Evolutionary conservation across 2,329 filamentous ascomycete species (phyloP).

Genomic region (Colletotrichum eleusines): DNA sequence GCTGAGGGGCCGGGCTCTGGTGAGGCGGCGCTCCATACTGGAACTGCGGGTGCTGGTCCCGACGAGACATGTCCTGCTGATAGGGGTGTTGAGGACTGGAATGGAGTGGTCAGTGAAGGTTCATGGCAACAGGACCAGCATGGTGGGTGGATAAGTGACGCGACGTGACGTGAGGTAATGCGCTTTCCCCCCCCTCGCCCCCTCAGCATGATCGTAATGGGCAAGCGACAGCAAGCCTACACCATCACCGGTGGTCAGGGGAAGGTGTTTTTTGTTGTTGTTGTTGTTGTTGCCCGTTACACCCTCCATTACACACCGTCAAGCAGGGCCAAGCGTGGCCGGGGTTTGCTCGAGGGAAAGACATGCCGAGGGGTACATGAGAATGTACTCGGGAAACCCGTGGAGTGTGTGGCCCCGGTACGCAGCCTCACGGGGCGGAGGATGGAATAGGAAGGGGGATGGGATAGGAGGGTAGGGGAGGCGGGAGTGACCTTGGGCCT

Average conservation of each 20-base stretch:
- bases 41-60: constrained; percentile 59
- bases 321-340: constrained; percentile 28
- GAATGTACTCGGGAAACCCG: constrained; percentile 28
- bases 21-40: constrained; percentile 55
- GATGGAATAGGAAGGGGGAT: constrained; percentile 49
- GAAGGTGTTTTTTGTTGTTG: constrained; percentile 7
- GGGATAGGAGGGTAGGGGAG: constrained; percentile 29
- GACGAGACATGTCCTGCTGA: constrained; percentile 63
- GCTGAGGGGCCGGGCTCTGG: constrained; percentile 53
- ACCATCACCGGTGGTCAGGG: constrained; percentile 7
- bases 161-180: neutral
- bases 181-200: neutral
- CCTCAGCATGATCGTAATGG: neutral
- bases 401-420: constrained; percentile 20
- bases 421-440: constrained; percentile 36
- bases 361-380: constrained; percentile 32
- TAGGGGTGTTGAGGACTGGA: constrained; percentile 60
- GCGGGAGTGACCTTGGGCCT: constrained; percentile 25
- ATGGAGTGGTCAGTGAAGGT: constrained; percentile 44
- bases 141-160: neutral
- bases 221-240: constrained; percentile 10
- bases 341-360: constrained; percentile 30
- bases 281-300: constrained; percentile 38
- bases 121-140: constrained; percentile 26
- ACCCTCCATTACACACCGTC: constrained; percentile 26